Conservation (phyloP, 2,329 filamentous ascomycete species). For the Cordyceps cateniannulata region DNA sequence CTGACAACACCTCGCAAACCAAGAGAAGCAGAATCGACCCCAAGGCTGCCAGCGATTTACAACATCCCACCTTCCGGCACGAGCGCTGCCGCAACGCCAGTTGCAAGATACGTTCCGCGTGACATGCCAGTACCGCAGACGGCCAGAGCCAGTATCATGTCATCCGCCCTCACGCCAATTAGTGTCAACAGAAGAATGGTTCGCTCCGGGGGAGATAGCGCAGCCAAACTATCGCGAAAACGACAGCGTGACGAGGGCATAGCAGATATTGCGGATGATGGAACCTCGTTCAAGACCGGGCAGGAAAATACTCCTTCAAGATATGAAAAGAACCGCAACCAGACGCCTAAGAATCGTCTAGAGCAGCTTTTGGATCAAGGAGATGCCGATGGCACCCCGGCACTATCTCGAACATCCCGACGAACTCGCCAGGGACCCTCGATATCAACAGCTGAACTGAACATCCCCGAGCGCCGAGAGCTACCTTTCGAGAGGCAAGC, state of each 20-base stretch:
- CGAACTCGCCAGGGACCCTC: constrained; percentile 17
- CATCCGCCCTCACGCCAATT: constrained; percentile 30
- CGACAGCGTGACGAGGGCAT: constrained; percentile 31
- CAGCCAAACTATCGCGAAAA: constrained; percentile 14
- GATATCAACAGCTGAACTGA: constrained; percentile 19
- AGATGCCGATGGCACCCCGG: constrained; percentile 18
- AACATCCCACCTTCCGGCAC: neutral
- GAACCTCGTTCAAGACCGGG: constrained; percentile 23
- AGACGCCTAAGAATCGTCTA: constrained; percentile 24
- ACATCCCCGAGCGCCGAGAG: constrained; percentile 34
- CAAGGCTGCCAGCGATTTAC: constrained; percentile 9
- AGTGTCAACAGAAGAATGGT: constrained; percentile 27
- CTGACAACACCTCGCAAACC: constrained; percentile 32
- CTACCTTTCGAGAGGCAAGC: constrained; percentile 32
- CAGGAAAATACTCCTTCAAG: constrained; percentile 5
- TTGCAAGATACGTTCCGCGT: constrained; percentile 17
- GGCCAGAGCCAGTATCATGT: constrained; percentile 15
- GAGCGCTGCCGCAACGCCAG: constrained; percentile 9
- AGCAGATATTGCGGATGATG: constrained; percentile 43
- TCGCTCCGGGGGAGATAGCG: constrained; percentile 20
- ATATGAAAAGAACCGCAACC: constrained; percentile 3
- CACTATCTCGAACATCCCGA: constrained; percentile 22
- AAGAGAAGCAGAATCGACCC: constrained; percentile 19
- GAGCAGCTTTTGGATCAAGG: constrained; percentile 28
- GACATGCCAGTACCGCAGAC: constrained; percentile 16